A percentile compares a stretch with the other conserved stretches of the same genome.
Evolutionary conservation across 1,139 yeast genomes (phyloP).

Genomic region (Suhomyces taliae): DNA sequence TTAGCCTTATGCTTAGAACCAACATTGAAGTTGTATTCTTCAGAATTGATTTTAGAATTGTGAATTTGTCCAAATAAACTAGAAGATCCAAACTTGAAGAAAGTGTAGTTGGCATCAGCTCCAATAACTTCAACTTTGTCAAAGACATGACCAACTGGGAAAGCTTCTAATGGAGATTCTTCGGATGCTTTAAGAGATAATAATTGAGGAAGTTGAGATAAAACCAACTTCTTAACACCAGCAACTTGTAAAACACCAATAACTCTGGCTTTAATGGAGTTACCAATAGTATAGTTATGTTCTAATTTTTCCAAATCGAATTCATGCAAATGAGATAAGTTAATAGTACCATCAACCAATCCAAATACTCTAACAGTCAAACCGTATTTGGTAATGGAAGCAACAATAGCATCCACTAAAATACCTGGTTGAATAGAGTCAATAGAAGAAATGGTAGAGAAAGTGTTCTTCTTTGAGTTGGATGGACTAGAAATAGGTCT

Average conservation of each 20-base stretch:
- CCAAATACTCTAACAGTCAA: conserved; percentile 69
- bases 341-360: conserved; percentile 69
- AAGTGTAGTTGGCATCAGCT: conserved; percentile 54
- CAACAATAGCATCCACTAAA: conserved; percentile 69
- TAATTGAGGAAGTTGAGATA: conserved; percentile 65
- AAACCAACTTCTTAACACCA: conserved; percentile 59
- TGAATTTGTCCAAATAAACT: conserved; percentile 66
- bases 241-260: conserved; percentile 57
- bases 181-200: conserved; percentile 23
- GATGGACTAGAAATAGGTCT: conserved; percentile 35
- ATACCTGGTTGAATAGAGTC: conserved; percentile 87
- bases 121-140: conserved; percentile 61
- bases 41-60: conserved; percentile 63
- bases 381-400: conserved; percentile 63
- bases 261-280: conserved; percentile 67
- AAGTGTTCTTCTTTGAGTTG: conserved; percentile 41
- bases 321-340: conserved; percentile 61
- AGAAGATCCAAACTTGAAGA: conserved; percentile 58
- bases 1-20: conserved; percentile 78
- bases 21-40: conserved; percentile 51
- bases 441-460: conserved; percentile 62
- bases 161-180: conserved; percentile 56
- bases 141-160: conserved; percentile 74
- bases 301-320: conserved; percentile 51
- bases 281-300: conserved; percentile 66